phyloP scores from a whole-genome alignment of 306 rosid genomes.

The Gynostemma pentaphyllum region DNA sequence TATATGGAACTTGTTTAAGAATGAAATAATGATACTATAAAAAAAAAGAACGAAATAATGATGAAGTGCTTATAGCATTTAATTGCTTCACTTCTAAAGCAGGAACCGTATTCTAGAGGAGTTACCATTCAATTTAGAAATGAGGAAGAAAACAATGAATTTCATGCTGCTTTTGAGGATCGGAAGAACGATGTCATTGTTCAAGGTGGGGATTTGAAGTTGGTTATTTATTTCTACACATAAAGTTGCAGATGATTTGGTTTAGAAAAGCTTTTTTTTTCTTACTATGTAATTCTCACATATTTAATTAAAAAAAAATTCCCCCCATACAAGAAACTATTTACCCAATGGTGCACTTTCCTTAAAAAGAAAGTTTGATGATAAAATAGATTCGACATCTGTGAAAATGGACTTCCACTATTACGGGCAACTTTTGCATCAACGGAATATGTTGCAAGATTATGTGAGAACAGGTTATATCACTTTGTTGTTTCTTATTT shows the following conservation, averaged over 20 bases:
- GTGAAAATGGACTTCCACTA: conserved; percentile 95
- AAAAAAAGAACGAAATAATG: too few species aligned
- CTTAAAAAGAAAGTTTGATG: conserved; percentile 74
- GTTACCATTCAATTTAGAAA: conserved; percentile 50
- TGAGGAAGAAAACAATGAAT: conserved; percentile 60
- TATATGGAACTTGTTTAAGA: background rate
- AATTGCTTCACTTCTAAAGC: conserved; percentile 27
- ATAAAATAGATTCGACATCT: conserved; percentile 85
- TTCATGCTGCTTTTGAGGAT: conserved; percentile 58
- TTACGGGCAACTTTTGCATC: conserved; percentile 89
- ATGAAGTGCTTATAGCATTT: conserved; percentile 11
- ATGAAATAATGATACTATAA: too few species aligned
- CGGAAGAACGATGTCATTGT: conserved; percentile 44
- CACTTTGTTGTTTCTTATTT: conserved; percentile 5
- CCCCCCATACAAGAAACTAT: conserved; percentile 26
- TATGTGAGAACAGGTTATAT: conserved; percentile 86
- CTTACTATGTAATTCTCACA: too few species aligned
- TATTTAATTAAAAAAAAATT: background rate
- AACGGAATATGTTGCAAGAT: conserved; percentile 95
- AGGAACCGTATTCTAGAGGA: conserved; percentile 55
- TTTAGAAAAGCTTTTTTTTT: too few species aligned
- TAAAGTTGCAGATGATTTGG: background rate
- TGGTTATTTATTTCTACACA: background rate
- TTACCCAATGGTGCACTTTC: conserved; percentile 50
- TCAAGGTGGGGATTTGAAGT: conserved; percentile 50